phyloP scores from a whole-genome alignment of 176 grass and related monocot species.

The Puya raimondii region DNA sequence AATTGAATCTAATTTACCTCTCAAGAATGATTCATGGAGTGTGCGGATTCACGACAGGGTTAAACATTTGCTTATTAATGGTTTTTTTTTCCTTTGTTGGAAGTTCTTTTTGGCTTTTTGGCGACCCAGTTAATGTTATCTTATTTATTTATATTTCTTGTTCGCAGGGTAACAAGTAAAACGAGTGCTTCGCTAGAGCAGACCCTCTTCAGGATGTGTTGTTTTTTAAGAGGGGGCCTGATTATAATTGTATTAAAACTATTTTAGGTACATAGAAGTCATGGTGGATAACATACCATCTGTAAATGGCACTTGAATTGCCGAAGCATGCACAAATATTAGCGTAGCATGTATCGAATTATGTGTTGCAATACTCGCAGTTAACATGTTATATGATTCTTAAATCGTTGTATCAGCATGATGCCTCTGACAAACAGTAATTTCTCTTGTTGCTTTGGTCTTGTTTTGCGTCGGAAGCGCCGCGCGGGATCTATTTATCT shows the following conservation, averaged over 20 bases:
- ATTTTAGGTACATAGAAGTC: slow-evolving; percentile 12
- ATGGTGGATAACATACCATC: not conserved
- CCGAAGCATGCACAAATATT: slow-evolving; percentile 56
- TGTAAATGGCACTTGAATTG: slow-evolving; percentile 23
- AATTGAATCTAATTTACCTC: slow-evolving; percentile 33
- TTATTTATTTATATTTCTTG: slow-evolving; percentile 7
- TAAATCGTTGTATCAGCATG: too few species aligned
- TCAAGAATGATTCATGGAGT: slow-evolving; percentile 60
- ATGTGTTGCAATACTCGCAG: not conserved
- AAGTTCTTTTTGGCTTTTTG: not conserved
- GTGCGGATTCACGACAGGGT: slow-evolving; percentile 61
- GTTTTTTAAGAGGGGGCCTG: slow-evolving; percentile 5
- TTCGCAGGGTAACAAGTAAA: slow-evolving; percentile 45
- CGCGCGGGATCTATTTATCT: too few species aligned
- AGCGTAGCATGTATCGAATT: slow-evolving; percentile 45
- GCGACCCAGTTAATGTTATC: slow-evolving; percentile 7
- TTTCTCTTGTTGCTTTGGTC: too few species aligned
- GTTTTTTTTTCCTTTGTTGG: slow-evolving; percentile 5
- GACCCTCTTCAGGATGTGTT: slow-evolving; percentile 7
- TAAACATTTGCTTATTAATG: not conserved
- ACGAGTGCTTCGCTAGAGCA: not conserved
- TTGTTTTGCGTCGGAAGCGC: too few species aligned
- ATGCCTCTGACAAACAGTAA: too few species aligned
- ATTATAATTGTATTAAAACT: slow-evolving; percentile 9
- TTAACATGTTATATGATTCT: not conserved